Percentiles rank a stretch among this genome's conserved stretches.
These are phyloP conservation scores for Nyssa sinensis DNA, from an alignment of 148 eudicot species.

Conservation along the genomic window DNA sequence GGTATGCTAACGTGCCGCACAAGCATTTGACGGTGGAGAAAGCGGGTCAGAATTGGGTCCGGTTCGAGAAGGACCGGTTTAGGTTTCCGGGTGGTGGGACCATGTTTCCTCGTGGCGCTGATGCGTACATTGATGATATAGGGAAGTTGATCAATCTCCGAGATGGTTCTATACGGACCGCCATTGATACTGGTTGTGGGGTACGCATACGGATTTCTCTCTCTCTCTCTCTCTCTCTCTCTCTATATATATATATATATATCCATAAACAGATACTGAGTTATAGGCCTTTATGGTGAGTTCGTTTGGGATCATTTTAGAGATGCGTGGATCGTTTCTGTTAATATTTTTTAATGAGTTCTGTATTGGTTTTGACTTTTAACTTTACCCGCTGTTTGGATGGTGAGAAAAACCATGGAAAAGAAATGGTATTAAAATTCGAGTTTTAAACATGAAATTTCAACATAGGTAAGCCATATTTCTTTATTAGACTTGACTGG, in stretches of 20 bases:
- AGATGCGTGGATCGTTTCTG: not conserved
- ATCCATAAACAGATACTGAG: not conserved
- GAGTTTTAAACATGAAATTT: too few species aligned
- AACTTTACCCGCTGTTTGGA: constrained; percentile 4
- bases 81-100: constrained; percentile 93
- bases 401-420: constrained; percentile 4
- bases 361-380: not conserved
- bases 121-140: constrained; percentile 79
- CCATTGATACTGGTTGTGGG: constrained; percentile 97
- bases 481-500: too few species aligned
- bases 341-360: not conserved
- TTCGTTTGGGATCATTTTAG: not conserved
- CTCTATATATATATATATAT: not conserved
- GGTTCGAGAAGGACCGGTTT: constrained; percentile 78
- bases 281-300: not conserved
- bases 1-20: constrained; percentile 93
- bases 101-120: constrained; percentile 83
- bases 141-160: constrained; percentile 56
- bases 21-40: constrained; percentile 88
- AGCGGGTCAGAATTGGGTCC: constrained; percentile 92
- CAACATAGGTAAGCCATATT: too few species aligned
- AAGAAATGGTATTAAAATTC: too few species aligned
- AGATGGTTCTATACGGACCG: constrained; percentile 78
- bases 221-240: too few species aligned
- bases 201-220: constrained; percentile 35